Evolutionary conservation across 495 filamentous ascomycete genomes (phyloP).

Genomic region (Antarctomyces pellizariae): DNA sequence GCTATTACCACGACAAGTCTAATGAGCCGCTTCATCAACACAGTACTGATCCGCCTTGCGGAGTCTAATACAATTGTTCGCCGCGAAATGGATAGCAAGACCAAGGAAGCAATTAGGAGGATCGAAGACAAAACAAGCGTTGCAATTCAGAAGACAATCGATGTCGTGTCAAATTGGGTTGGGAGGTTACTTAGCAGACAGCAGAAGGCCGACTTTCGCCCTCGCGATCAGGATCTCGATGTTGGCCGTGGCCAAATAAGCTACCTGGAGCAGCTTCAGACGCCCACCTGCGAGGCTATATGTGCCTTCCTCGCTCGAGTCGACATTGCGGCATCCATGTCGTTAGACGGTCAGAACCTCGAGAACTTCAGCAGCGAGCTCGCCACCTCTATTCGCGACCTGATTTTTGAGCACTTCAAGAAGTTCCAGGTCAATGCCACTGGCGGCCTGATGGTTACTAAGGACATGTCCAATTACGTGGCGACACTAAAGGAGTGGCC

Average conservation of each 20-base stretch:
- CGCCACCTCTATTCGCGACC: slow-evolving; percentile 45
- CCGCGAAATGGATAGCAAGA: slow-evolving; percentile 73
- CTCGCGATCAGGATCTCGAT: slow-evolving; percentile 58
- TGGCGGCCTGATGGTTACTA: slow-evolving; percentile 82
- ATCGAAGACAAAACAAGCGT: slow-evolving; percentile 77
- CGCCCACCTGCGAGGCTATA: slow-evolving; percentile 58
- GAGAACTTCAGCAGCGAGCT: slow-evolving; percentile 64
- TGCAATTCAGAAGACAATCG: slow-evolving; percentile 68
- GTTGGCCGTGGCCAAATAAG: slow-evolving; percentile 11
- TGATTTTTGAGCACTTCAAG: slow-evolving; percentile 83
- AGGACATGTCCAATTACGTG: slow-evolving; percentile 84
- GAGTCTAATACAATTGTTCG: slow-evolving; percentile 71
- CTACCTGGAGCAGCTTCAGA: slow-evolving; percentile 64
- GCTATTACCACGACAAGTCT: slow-evolving; percentile 79
- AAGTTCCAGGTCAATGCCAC: slow-evolving; percentile 78
- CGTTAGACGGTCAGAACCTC: slow-evolving; percentile 59
- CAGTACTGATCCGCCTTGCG: slow-evolving; percentile 74
- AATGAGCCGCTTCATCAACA: slow-evolving; percentile 74
- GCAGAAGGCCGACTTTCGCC: slow-evolving; percentile 81
- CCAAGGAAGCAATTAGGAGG: slow-evolving; percentile 41
- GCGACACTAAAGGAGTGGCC: slow-evolving; percentile 62
- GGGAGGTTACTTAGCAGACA: slow-evolving; percentile 51
- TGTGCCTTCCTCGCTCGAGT: slow-evolving; percentile 50
- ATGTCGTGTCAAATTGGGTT: slow-evolving; percentile 61
- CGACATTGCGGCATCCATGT: slow-evolving; percentile 31